Conservation (phyloP, 176 grass and related monocot species). For the Eleusine coracana region DNA sequence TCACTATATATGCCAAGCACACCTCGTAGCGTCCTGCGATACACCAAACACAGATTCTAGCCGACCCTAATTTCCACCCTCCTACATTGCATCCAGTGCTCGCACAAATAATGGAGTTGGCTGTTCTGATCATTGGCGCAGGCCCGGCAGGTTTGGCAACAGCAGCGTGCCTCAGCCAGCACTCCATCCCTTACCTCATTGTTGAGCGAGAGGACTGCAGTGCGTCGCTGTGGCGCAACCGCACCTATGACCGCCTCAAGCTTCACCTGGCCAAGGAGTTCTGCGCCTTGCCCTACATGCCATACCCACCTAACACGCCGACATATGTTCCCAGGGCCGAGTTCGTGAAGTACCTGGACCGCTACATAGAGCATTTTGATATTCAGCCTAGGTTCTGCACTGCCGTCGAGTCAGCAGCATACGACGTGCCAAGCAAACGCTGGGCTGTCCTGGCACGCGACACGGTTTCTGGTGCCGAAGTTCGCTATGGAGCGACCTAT, state of each 20-base stretch:
- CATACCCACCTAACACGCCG: background rate
- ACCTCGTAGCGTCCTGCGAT: background rate
- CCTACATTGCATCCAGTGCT: background rate
- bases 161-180: conserved; percentile 12
- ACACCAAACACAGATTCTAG: background rate
- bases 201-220: conserved; percentile 37
- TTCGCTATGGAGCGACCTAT: background rate
- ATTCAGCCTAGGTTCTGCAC: conserved; percentile 25
- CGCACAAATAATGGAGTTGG: background rate
- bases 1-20: background rate
- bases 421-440: background rate
- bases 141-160: conserved; percentile 40
- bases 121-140: conserved; percentile 36
- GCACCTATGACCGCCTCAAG: conserved; percentile 44
- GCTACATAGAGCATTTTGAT: background rate
- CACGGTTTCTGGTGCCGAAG: background rate
- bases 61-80: background rate
- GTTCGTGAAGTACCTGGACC: conserved; percentile 41
- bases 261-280: conserved; percentile 57
- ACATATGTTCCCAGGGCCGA: conserved; percentile 31
- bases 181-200: background rate
- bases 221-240: conserved; percentile 44
- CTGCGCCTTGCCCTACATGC: conserved; percentile 26
- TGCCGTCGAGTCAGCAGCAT: background rate
- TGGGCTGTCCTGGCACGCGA: conserved; percentile 13